These are phyloP conservation scores for Pelargonium nanum DNA, from an alignment of 345 rosid genomes.

Conservation along the genomic window DNA sequence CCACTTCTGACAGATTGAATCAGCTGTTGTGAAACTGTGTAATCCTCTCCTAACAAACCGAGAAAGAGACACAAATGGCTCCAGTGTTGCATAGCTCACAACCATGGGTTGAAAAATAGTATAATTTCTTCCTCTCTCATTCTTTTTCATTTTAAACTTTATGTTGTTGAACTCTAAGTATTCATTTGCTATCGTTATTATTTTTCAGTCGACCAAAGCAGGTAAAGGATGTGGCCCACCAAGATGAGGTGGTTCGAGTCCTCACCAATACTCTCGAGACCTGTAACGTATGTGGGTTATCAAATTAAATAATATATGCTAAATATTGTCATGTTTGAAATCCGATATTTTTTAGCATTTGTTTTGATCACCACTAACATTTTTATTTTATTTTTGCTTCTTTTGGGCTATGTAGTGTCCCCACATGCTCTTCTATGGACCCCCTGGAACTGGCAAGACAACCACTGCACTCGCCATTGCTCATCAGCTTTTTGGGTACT, in stretches of 20 bases:
- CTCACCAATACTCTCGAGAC: constrained; percentile 94
- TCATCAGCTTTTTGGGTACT: constrained; percentile 82
- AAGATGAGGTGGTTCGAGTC: constrained; percentile 96
- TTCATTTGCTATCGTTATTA: constrained; percentile 4
- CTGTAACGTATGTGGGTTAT: constrained; percentile 27
- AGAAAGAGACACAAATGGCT: constrained; percentile 41
- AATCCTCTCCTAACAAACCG: no score
- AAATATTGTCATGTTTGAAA: not conserved
- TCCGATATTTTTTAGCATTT: not conserved
- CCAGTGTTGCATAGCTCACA: constrained; percentile 74
- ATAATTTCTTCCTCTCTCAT: not conserved
- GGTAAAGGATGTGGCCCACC: constrained; percentile 87
- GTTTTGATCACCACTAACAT: not conserved
- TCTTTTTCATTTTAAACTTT: not conserved
- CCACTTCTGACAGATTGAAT: not conserved
- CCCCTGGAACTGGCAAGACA: constrained; percentile 95
- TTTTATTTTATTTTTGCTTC: not conserved
- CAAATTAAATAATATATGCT: not conserved
- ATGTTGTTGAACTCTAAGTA: not conserved
- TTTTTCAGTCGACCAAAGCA: constrained; percentile 72
- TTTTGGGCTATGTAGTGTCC: constrained; percentile 45
- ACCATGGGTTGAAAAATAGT: constrained; percentile 98
- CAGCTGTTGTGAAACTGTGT: not conserved
- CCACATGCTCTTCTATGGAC: constrained; percentile 95
- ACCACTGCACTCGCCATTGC: constrained; percentile 95